Conservation (phyloP, 1,139 yeast genomes). For the Pichia sp. region DNA sequence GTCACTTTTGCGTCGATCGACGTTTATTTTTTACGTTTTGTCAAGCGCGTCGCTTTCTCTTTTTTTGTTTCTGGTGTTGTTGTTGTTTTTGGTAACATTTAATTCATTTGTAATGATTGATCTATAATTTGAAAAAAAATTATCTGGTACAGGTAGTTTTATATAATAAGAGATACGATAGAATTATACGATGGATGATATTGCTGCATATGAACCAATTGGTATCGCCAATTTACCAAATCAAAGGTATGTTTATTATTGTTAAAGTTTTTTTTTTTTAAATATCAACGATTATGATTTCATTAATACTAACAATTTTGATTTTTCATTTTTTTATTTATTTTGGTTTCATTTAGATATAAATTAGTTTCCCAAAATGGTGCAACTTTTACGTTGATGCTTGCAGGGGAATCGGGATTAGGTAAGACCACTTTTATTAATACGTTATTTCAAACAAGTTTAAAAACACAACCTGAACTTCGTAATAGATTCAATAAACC, state of each 20-base stretch:
- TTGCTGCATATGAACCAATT: slow-evolving; percentile 40
- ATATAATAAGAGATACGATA: too few relatives aligned
- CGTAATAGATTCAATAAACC: slow-evolving; percentile 64
- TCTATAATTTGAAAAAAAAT: too few relatives aligned
- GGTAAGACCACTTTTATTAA: slow-evolving; percentile 94
- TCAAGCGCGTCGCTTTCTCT: too few relatives aligned
- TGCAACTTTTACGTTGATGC: slow-evolving; percentile 86
- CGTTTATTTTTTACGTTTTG: too few relatives aligned
- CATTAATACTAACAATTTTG: neutral
- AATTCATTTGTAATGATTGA: too few relatives aligned
- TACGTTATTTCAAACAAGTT: slow-evolving; percentile 75
- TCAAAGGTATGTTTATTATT: slow-evolving; percentile 57
- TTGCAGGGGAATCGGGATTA: slow-evolving; percentile 92
- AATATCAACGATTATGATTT: neutral
- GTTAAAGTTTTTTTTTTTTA: neutral
- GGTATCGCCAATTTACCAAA: slow-evolving; percentile 91
- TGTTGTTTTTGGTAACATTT: too few relatives aligned
- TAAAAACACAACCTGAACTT: slow-evolving; percentile 61
- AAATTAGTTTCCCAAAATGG: slow-evolving; percentile 87
- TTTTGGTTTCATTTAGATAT: slow-evolving; percentile 40
- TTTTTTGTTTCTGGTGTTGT: too few relatives aligned
- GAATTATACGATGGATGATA: slow-evolving; percentile 7
- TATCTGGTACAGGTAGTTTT: too few relatives aligned
- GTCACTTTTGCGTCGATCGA: too few relatives aligned
- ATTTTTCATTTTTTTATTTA: neutral